Conservation (phyloP, 352 stramenopile species). For the Blastocystis sp. region DNA sequence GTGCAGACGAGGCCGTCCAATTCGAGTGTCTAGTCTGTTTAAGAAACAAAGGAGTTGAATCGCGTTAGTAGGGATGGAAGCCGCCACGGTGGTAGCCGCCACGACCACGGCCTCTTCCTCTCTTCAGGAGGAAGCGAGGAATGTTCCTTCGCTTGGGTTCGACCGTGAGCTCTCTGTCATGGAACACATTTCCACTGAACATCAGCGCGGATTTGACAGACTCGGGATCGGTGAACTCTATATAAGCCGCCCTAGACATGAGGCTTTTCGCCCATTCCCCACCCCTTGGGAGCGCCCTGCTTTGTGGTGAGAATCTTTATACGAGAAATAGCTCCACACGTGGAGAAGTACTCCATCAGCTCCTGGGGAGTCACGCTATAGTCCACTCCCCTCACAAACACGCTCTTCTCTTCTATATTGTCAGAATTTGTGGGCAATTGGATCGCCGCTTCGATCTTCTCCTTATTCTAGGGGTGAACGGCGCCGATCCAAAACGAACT, state of each 20-base stretch:
- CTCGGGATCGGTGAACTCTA: slow-evolving; percentile 68
- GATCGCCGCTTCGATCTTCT: slow-evolving; percentile 56
- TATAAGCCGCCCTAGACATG: slow-evolving; percentile 60
- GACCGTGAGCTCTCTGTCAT: slow-evolving; percentile 31
- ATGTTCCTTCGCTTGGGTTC: slow-evolving; percentile 71
- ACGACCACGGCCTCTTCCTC: slow-evolving; percentile 39
- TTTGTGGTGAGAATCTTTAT: slow-evolving; percentile 69
- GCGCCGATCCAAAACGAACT: not conserved
- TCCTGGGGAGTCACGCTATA: slow-evolving; percentile 66
- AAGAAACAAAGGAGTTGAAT: slow-evolving; percentile 34
- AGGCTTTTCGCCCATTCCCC: not conserved
- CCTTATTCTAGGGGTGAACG: slow-evolving; percentile 39
- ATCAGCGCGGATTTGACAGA: slow-evolving; percentile 67
- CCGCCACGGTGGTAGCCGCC: slow-evolving; percentile 38
- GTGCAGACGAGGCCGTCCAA: not conserved
- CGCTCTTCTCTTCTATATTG: slow-evolving; percentile 64
- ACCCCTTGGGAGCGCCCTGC: slow-evolving; percentile 61
- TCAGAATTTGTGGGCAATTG: slow-evolving; percentile 10
- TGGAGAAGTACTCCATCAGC: slow-evolving; percentile 68
- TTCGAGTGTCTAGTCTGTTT: slow-evolving; percentile 44
- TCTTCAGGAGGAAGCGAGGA: slow-evolving; percentile 51
- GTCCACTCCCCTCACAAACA: slow-evolving; percentile 72
- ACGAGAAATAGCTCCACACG: slow-evolving; percentile 64
- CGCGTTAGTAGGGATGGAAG: slow-evolving; percentile 48
- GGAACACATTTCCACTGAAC: slow-evolving; percentile 46